Evolutionary conservation across 306 rosid genomes (phyloP), one percentile per base, ranked within the genome.

Genomic region (Lablab purpureus): DNA sequence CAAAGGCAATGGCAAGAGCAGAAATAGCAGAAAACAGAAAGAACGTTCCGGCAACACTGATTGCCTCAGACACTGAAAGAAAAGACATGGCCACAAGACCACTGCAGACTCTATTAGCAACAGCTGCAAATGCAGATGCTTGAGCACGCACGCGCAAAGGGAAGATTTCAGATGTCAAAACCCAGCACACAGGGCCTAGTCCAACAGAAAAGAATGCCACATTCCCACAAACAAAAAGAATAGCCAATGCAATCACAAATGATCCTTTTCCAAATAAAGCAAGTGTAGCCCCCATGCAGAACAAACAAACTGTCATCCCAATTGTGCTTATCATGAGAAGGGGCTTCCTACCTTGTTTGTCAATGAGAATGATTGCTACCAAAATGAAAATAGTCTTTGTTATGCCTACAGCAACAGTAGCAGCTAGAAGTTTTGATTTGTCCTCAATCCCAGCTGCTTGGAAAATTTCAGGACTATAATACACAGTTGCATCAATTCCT

Each of bases 151-250:
- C 85, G 28, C 90, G 80, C 36, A 94, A 75, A 77, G 99, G 99
- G 84, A 92, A 94, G 79, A 94, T 94, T 84, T 94, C 99, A 0
- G 97, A 86, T 36, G 97, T 86, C 81, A 92, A 36, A 81, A 94
- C 99, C 99, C 99, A 94, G 85, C 99, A 88, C 64, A 92, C 87
- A 17, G 99, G 99, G 21, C 99, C 97, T 9, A 94, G 73, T 80
- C 99, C 99, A 54, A 94, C 80, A 3, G 97, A 94, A 85, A 92
- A 94, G 86, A 94, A 94, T 64, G 97, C 99, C n/a, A 91, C 99
- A 86, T 92, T 94, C 49, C 97, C 99, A 58, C 97, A 90, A 54
- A 94, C 89, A 37, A 90, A 88, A 25, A 92, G 75, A 77, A 94
- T 66, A 14, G 87, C 79, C 66, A 94, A 66, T 19, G 87, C 88